These are phyloP conservation scores for Sclerotinia glacialis DNA, from an alignment of 2,329 filamentous ascomycete species.

Conservation along the genomic window DNA sequence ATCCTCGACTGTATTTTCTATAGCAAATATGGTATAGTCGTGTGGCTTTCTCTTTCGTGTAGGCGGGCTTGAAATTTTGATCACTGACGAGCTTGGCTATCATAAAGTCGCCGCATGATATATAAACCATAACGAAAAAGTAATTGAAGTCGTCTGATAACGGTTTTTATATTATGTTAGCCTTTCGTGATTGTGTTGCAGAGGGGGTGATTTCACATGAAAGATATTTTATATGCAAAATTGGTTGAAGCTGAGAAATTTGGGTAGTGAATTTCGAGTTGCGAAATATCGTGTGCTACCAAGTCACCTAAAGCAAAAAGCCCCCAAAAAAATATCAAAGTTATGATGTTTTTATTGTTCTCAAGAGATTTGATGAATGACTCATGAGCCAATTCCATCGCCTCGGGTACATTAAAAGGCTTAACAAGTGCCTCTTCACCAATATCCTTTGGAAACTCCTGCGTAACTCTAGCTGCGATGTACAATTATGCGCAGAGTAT, in stretches of 20 bases:
- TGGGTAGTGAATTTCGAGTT: background rate
- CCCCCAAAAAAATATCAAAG: background rate
- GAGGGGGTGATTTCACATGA: background rate
- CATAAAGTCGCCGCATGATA: slow-evolving; percentile 1
- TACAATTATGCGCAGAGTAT: background rate
- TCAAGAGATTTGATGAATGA: background rate
- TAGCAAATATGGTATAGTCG: background rate
- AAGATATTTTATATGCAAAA: background rate
- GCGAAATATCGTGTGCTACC: background rate
- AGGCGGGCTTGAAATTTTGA: background rate
- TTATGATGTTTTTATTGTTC: background rate
- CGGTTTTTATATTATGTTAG: background rate
- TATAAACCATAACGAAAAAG: background rate
- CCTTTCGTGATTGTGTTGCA: background rate
- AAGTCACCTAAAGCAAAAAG: background rate
- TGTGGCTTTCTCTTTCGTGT: background rate
- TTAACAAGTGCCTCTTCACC: background rate
- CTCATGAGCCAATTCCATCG: background rate
- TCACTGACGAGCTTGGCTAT: slow-evolving; percentile 2
- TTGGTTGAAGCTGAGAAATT: background rate
- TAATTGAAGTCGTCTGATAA: background rate
- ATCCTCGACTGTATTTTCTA: slow-evolving; percentile 8
- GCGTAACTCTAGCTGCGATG: background rate
- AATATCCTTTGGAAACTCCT: background rate
- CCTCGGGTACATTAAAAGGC: background rate